Conservation (phyloP, 768 basidiomycete species). For the Serendipita sp. region DNA sequence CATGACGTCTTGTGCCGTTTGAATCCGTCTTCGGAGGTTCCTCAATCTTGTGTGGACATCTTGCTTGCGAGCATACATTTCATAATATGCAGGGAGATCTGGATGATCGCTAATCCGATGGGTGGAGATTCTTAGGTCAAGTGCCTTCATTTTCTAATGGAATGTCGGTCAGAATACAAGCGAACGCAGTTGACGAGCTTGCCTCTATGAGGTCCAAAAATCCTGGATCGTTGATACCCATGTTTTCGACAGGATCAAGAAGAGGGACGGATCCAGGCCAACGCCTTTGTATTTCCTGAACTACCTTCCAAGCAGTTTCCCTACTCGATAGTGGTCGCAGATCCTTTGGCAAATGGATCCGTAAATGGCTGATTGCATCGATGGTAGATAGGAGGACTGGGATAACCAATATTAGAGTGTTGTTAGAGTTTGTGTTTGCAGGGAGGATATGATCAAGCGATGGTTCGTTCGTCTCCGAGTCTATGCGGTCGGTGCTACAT, state of each 20-base stretch:
- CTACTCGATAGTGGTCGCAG: conserved; percentile 57
- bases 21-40: conserved; percentile 68
- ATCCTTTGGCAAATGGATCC: conserved; percentile 83
- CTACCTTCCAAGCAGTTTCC: conserved; percentile 78
- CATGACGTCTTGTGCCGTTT: conserved; percentile 78
- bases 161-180: neutral
- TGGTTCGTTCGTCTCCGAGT: conserved; percentile 33
- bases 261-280: conserved; percentile 78
- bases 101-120: conserved; percentile 69
- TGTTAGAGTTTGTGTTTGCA: conserved; percentile 54
- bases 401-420: conserved; percentile 59
- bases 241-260: conserved; percentile 84
- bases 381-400: conserved; percentile 80
- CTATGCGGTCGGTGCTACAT: conserved; percentile 37
- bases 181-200: conserved; percentile 9
- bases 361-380: conserved; percentile 71
- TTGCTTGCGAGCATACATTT: conserved; percentile 63
- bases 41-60: conserved; percentile 54
- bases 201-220: conserved; percentile 81
- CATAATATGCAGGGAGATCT: conserved; percentile 65
- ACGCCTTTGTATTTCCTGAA: conserved; percentile 78
- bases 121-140: conserved; percentile 74
- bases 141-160: conserved; percentile 69
- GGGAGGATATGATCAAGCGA: conserved; percentile 63
- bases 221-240: conserved; percentile 90